Conservation (phyloP, 192 early-diverging fungal species). For the Neocallimastix lanati region DNA sequence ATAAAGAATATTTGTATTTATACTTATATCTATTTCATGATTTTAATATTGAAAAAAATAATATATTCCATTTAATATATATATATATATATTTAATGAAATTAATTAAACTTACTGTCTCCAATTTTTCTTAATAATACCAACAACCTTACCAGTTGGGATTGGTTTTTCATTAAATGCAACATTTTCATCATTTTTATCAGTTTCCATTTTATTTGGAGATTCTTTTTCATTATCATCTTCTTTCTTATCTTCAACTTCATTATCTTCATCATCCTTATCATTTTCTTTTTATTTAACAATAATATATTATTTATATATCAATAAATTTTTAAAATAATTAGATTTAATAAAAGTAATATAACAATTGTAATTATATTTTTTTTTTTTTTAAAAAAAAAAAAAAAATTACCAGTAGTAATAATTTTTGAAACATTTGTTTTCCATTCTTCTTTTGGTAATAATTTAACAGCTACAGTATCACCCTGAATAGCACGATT, state of each 20-base stretch:
- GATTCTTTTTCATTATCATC: neutral
- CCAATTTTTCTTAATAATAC: constrained; percentile 90
- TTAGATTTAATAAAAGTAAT: no score
- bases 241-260: constrained; percentile 27
- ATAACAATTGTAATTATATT: no score
- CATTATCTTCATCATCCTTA: constrained; percentile 28
- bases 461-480: constrained; percentile 65
- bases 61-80: constrained; percentile 22
- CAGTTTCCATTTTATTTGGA: constrained; percentile 7
- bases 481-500: constrained; percentile 90
- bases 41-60: no score
- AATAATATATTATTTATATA: no score
- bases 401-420: constrained; percentile 17
- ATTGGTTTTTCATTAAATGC: constrained; percentile 7
- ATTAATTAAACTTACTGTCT: constrained; percentile 75
- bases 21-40: no score
- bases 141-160: constrained; percentile 78
- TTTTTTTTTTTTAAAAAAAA: no score
- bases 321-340: no score
- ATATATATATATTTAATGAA: constrained; percentile 44
- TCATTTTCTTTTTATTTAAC: constrained; percentile 11
- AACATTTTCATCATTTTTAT: constrained; percentile 5
- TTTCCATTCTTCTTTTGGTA: constrained; percentile 75
- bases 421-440: constrained; percentile 47
- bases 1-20: no score